Conservation (phyloP, 2,329 filamentous ascomycete species). For the Aspergillus sp. region DNA sequence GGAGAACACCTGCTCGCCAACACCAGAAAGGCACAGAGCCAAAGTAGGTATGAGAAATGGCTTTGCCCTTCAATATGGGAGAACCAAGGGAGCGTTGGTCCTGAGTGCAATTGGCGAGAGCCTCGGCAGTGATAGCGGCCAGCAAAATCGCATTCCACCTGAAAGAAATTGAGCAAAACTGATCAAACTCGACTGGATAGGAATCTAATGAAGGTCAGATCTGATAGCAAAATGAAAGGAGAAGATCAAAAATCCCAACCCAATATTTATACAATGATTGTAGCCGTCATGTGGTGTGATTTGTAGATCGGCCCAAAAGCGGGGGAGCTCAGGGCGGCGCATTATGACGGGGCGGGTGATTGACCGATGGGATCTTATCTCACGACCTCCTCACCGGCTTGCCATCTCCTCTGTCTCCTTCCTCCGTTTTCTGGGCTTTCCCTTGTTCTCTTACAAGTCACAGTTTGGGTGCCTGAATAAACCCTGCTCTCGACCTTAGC, state of each 20-base stretch:
- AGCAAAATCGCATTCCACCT: background rate
- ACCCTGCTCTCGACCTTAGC: background rate
- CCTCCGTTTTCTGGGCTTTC: background rate
- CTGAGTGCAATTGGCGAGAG: background rate
- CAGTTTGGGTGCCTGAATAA: background rate
- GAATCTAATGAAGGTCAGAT: background rate
- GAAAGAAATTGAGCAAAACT: background rate
- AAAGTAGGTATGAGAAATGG: background rate
- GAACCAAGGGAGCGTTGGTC: background rate
- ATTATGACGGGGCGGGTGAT: background rate
- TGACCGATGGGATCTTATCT: constrained; percentile 5
- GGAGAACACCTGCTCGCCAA: background rate
- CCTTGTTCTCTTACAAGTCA: background rate
- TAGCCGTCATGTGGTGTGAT: background rate
- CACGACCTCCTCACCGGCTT: background rate
- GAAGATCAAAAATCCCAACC: background rate
- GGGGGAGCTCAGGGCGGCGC: background rate
- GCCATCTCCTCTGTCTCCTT: background rate
- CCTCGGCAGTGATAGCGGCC: background rate
- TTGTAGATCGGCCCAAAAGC: constrained; percentile 1
- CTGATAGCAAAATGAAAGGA: background rate
- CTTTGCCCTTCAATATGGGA: background rate
- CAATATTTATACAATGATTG: background rate
- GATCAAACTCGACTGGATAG: background rate
- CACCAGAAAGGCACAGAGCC: background rate